Evolutionary conservation across 2,329 filamentous ascomycete genomes (phyloP), one percentile per base, ranked within the genome.

Genomic region (Teratosphaeriaceae sp.): DNA sequence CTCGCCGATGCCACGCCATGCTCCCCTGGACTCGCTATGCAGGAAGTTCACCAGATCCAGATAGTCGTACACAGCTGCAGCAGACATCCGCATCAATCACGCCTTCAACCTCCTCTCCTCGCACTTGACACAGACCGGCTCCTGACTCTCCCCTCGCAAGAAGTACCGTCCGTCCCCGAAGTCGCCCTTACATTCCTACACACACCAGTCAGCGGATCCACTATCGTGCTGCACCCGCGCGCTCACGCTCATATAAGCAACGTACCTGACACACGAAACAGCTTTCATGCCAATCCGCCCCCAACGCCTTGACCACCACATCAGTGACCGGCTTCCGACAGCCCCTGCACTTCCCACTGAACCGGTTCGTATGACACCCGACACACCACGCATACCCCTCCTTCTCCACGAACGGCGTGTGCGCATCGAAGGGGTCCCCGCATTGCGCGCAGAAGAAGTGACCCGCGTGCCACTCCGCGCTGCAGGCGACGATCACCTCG

Each of bases 371-470:
- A 69, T 97, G 90, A 62, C 92, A 98, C 18, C 77, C 77, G 36
- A 97, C 79, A 66, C 92, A 98, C 89, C 92, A 98, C 4, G 92
- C 92, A 65, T 94, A 97, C 8, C 90, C 90, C 54, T 97, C 90
- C 67, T 95, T 95, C 64, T 98, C 92, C 43, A 98, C 87, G 62
- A 98, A 98, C 0, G 92, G 90, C 8, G 74, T 82, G 3, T 62
- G 64, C 0, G 70, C 65, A 49, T 76, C 73, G 52, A 83, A 83
- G 1, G 79, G 79, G 68, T 98, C 90, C 53, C 92, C 92, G 62
- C 92, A 98, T 72, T 98, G 88, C 31, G 92, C 92, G 61, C 92
- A 98, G 76, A 98, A 98, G 70, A 98, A 98, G 68, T 98, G 92
- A 0, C 92, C 92, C 41, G 86, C 85, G 64, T 98, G 92, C 86